Evolutionary conservation across 768 basidiomycete species (phyloP).

Genomic region (Amanita fuliginea): DNA sequence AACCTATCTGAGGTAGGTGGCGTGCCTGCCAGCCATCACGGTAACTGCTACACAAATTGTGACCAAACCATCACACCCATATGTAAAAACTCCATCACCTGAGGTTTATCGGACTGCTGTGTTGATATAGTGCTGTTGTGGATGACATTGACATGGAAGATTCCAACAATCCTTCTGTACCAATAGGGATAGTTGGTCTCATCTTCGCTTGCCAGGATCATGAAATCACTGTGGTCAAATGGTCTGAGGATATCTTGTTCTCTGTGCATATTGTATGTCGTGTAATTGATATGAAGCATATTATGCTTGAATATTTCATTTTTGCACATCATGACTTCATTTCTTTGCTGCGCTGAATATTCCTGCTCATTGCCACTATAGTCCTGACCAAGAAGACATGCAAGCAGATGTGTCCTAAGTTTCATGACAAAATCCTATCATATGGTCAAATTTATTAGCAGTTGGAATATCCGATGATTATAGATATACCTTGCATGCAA

Average conservation of each 20-base stretch:
- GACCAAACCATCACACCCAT: conserved; percentile 29
- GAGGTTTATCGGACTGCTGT: neutral
- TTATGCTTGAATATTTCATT: conserved; percentile 17
- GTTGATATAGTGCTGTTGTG: neutral
- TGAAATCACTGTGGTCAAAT: conserved; percentile 21
- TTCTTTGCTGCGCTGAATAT: neutral
- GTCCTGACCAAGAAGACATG: neutral
- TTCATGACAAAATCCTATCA: neutral
- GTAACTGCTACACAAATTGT: conserved; percentile 11
- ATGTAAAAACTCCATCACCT: conserved; percentile 26
- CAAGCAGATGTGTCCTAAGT: neutral
- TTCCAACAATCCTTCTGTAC: conserved; percentile 18
- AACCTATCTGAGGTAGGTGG: conserved; percentile 26
- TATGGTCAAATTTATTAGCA: neutral
- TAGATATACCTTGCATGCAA: neutral
- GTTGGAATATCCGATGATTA: neutral
- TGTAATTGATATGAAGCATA: conserved; percentile 24
- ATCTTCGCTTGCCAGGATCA: conserved; percentile 13
- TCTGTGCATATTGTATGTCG: conserved; percentile 28
- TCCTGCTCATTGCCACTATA: neutral
- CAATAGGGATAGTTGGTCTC: conserved; percentile 14
- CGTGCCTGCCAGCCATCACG: conserved; percentile 15
- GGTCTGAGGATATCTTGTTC: conserved; percentile 28
- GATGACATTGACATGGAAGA: conserved; percentile 18
- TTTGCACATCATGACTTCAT: neutral